These are phyloP conservation scores for Rhizoclosmatium globosum DNA, from an alignment of 192 early-diverging fungal species.

Conservation along the genomic window DNA sequence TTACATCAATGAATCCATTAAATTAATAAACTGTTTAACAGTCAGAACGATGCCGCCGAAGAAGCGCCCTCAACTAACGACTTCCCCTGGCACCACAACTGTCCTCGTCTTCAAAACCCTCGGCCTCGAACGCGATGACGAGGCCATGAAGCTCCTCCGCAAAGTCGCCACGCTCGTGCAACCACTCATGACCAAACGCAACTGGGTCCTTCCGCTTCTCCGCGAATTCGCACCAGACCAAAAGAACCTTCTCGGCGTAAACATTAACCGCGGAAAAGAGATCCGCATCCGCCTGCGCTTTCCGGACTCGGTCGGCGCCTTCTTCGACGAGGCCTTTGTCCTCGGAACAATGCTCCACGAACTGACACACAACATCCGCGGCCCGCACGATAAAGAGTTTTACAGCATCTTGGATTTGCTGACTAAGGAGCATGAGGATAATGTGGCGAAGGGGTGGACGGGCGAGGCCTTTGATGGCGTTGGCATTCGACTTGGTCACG, in stretches of 20 bases:
- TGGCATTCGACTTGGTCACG: conserved; percentile 59
- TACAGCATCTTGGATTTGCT: conserved; percentile 67
- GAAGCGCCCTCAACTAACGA: conserved; percentile 20
- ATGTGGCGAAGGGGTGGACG: conserved; percentile 57
- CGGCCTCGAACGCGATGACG: conserved; percentile 24
- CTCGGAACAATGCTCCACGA: conserved; percentile 85
- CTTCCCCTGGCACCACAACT: not conserved
- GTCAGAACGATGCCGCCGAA: not conserved
- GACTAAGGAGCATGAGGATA: conserved; percentile 66
- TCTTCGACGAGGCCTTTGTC: conserved; percentile 68
- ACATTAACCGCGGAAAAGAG: conserved; percentile 71
- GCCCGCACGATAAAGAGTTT: conserved; percentile 74
- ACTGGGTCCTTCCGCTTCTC: conserved; percentile 63
- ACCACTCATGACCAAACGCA: conserved; percentile 73
- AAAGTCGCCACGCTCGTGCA: conserved; percentile 56
- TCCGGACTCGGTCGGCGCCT: conserved; percentile 56
- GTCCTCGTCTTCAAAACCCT: conserved; percentile 38
- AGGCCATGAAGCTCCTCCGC: conserved; percentile 39
- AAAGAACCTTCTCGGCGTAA: conserved; percentile 67
- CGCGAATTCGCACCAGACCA: conserved; percentile 70
- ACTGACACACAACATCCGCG: conserved; percentile 56
- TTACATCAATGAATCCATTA: no score
- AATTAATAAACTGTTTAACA: no score
- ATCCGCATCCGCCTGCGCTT: conserved; percentile 74
- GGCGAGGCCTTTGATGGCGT: conserved; percentile 63